Conservation (phyloP, 2,329 filamentous ascomycete genomes). For the Xylariales sp. region DNA sequence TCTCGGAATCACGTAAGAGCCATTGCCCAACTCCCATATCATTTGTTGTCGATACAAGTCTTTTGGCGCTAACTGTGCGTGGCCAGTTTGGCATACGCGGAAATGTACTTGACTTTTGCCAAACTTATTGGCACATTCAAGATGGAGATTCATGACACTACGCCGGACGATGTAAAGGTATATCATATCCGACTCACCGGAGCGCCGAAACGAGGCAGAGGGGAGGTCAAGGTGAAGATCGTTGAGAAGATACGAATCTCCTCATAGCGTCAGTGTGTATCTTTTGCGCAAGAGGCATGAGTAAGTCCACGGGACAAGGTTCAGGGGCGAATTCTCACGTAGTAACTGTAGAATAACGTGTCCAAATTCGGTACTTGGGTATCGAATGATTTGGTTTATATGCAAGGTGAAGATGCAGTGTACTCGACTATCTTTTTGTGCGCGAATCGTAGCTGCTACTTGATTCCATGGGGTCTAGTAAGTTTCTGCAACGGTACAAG, state of each 20-base stretch:
- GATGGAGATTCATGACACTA: not conserved
- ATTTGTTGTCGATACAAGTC: not conserved
- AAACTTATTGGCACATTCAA: slow-evolving; percentile 1
- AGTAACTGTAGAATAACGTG: not conserved
- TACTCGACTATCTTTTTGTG: too few species aligned
- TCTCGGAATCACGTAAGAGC: slow-evolving; percentile 1
- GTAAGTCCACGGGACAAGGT: too few species aligned
- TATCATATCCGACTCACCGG: not conserved
- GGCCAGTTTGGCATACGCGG: slow-evolving; percentile 2
- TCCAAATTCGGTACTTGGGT: not conserved
- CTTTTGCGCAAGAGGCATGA: too few species aligned
- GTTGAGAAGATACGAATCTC: not conserved
- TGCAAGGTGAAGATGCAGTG: too few species aligned
- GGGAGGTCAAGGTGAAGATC: slow-evolving; percentile 1
- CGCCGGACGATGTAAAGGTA: not conserved
- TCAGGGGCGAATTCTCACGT: not conserved
- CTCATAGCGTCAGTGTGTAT: too few species aligned
- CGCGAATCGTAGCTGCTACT: too few species aligned
- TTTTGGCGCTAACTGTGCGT: not conserved
- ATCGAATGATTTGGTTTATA: not conserved
- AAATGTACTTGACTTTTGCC: slow-evolving; percentile 2
- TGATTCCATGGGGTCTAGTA: too few species aligned
- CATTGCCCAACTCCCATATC: not conserved
- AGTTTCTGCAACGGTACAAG: too few species aligned
- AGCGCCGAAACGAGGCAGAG: not conserved